Evolutionary conservation across 208 protist species (phyloP), one percentile per base, ranked within the genome.

Genomic region (Blechomonas ayalai): DNA sequence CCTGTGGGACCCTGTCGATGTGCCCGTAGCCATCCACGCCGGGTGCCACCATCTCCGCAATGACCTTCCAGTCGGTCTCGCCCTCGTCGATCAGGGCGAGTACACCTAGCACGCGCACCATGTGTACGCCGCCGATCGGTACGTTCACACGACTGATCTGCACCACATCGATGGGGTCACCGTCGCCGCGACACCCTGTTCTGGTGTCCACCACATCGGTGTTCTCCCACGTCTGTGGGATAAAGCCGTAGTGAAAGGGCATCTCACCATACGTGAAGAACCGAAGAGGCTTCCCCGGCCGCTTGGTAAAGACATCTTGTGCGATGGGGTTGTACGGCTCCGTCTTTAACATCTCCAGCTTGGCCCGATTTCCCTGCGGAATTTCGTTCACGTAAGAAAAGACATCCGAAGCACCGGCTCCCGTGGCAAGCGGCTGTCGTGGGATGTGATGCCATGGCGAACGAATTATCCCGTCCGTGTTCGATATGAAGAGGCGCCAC

Each of bases 171-270:
- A 97, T 65, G 1, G 92, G 92, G 42, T 97, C 92, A 13, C 76
- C 77, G 39, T 97, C 92, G 16, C 92, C 92, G 9, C 9, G 24
- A 59, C 73, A 89, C 39, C 53, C 60, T 7, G 85, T 89, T 25
- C 55, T 60, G 0, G 44, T 25, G 34, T 88, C 71, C 36, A 54
- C 35, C 31, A 52, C 5, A 8, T 52, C 18, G 13, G 80, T 72
- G 38, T 89, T 66, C 61, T 97, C 92, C 86, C 87, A 97, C 18
- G 92, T 97, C 27, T 82, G 87, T n/a, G 95, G 95, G 12, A 97
- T 63, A 33, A 92, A 92, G 26, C 95, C 95, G 66, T 98, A 98
- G 63, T 98, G 96, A 45, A 95, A 97, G 4, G 92, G 82, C 41
- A 92, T 75, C 57, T 95, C 86, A 8, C 76, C 80, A 56, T 90